Base-by-base conservation (phyloP, 495 filamentous ascomycete genomes). In the Penicillium crystallinum region DNA sequence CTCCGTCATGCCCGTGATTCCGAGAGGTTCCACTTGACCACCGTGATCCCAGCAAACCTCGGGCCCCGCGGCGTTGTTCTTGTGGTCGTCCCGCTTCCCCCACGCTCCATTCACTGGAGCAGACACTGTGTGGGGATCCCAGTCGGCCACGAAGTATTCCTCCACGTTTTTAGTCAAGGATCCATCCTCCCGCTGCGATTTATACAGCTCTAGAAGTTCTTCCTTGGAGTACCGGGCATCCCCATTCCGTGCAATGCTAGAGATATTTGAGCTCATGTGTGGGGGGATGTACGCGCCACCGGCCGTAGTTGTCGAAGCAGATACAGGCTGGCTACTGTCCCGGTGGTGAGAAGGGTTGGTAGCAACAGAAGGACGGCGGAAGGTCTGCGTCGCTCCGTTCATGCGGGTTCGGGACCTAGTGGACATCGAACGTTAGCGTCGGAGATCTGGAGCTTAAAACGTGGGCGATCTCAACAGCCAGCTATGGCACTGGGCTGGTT, bases 31-130 rank as follows among this genome's bases (percentile, higher is more conserved):
- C 23, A 86, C 73, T 51, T 75, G 77, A 29, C 91, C 92, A 38
- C 80, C 78, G 47, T 80, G 70, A 61, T 97, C 92, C 93, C 95
- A 98, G 63, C 95, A 97, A 40, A 91, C 76, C 53, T 91, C 88
- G 1, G 83, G 87, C 39, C 84, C 90, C 62, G 76, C 69, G 49
- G 81, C 74, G 52, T 71, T 70, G 29, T 86, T 83, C 54, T 81
- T 80, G 18, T 74, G 69, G 33, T 95, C 89, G 45, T 84, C 80
- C 58, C 79, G 77, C 66, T 87, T 89, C 30, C 87, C 88, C 90
- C 91, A 96, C 30, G 81, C 77, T 11, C 84, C 79, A 54, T 82
- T 77, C 43, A 74, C 72, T 44, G 70, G 61, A 22, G 86, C 80
- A 62, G 88, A 87, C 23, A 78, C 68, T 23, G 80, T 73, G 42